Evolutionary conservation across 164 flowering plant species (phyloP).

Genomic region (Magnolia sinica): DNA sequence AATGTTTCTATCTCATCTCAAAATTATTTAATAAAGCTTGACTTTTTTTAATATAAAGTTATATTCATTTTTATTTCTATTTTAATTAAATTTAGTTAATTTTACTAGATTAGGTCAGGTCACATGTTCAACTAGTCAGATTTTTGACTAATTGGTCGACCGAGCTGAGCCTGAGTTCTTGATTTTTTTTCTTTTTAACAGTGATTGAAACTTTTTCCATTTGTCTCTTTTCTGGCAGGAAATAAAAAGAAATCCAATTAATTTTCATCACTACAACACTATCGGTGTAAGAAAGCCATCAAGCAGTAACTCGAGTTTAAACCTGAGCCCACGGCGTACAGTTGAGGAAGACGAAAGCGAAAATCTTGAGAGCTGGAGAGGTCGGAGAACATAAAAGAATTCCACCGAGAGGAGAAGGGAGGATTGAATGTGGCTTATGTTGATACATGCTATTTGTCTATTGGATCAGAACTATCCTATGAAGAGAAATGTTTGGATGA

Average conservation of each 20-base stretch:
- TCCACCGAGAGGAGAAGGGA: no score
- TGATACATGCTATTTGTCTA: no score
- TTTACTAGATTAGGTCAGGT: neutral
- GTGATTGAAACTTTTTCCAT: neutral
- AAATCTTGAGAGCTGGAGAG: conserved; percentile 9
- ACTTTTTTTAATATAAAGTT: neutral
- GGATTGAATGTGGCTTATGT: no score
- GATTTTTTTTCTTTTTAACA: no score
- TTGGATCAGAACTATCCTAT: no score
- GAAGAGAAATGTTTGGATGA: no score
- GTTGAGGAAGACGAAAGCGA: neutral
- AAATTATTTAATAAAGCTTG: neutral
- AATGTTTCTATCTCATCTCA: neutral
- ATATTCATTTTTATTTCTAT: neutral
- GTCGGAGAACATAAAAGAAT: no score
- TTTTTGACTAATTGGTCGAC: neutral
- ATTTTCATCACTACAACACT: neutral
- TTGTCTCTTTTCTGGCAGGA: conserved; percentile 11
- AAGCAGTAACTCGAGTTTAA: conserved; percentile 6
- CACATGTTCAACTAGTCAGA: neutral
- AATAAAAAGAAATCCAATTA: conserved; percentile 10
- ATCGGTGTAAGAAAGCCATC: neutral
- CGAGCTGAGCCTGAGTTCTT: no score
- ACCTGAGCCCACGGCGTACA: neutral
- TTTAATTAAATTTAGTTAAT: neutral